Base-by-base conservation (phyloP, 495 filamentous ascomycete genomes). In the Penicillium bialowiezense region DNA sequence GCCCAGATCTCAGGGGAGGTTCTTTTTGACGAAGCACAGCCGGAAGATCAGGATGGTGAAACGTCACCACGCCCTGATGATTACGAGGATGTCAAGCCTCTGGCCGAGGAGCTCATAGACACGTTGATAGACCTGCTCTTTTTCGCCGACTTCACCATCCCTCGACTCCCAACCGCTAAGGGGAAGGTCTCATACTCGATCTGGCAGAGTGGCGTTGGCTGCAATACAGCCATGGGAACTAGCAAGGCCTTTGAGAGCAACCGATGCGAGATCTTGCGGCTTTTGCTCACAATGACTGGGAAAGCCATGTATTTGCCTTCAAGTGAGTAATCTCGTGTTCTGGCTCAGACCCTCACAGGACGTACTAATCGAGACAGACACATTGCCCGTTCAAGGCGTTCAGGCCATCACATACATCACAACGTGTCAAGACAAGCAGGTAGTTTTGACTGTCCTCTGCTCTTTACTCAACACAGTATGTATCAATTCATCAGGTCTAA, bases 161-260 rank as follows among this genome's bases (percentile, higher is more conserved):
- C 91, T 1, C 64, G 72, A 37, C 68, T 74, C 3, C 68, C 82
- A 9, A 78, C 84, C 36, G 83, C 82, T 31, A 89, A 87, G 61
- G 76, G 77, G 54, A 96, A 95, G 64, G 86, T 96, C 32, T 88
- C 87, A 12, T 95, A 90, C 71, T 85, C 90, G 29, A 97, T 99
- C 57, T 99, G 93, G 93, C 90, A 97, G 67, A 97, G 87, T 57
- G 93, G 93, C 19, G 92, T 99, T 38, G 93, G 93, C 2, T 97
- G 92, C 70, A 95, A 95, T 64, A 89, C 87, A 6, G 78, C 89
- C 1, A 84, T 96, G 65, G 86, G 86, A 14, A 89, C 91, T 15
- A 95, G 80, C 32, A 96, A 88, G 67, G 88, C 96, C 51, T 82
- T 87, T 39, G 93, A 99, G 70, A 91, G 78, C 66, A 96, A 96